Evolutionary conservation across 2,329 filamentous ascomycete genomes (phyloP).

Genomic region (Rachicladosporium sp.): DNA sequence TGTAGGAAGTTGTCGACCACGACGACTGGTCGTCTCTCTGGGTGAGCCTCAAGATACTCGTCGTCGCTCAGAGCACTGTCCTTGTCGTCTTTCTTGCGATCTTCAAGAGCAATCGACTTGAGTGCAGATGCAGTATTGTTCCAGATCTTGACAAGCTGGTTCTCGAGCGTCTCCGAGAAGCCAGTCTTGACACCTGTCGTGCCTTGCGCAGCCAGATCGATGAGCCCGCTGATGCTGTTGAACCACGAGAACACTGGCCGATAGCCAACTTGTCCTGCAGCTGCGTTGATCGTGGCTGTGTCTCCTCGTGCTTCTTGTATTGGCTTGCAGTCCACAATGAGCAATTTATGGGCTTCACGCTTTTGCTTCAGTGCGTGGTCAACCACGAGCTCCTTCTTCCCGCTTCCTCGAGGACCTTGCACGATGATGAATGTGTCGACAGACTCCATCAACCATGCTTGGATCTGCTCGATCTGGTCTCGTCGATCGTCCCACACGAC

Average conservation of each 20-base stretch:
- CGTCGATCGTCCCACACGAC: constrained; percentile 83
- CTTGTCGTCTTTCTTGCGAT: constrained; percentile 58
- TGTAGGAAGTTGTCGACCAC: constrained; percentile 88
- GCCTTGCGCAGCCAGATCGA: constrained; percentile 85
- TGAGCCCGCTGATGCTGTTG: constrained; percentile 83
- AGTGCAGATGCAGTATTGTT: constrained; percentile 71
- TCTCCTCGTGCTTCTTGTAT: constrained; percentile 87
- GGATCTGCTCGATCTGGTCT: constrained; percentile 67
- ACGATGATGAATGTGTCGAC: constrained; percentile 88
- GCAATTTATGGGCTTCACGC: constrained; percentile 52
- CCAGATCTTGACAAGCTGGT: constrained; percentile 79
- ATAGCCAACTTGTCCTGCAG: constrained; percentile 77
- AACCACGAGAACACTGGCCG: constrained; percentile 91
- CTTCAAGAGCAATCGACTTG: constrained; percentile 61
- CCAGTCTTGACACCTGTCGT: constrained; percentile 90
- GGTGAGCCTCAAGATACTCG: constrained; percentile 80
- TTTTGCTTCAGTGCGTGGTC: constrained; percentile 64
- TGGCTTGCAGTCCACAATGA: constrained; percentile 85
- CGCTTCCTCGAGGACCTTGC: constrained; percentile 81
- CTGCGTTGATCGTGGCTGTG: constrained; percentile 66
- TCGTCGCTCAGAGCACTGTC: constrained; percentile 65
- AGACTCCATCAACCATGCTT: constrained; percentile 76
- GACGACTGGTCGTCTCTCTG: constrained; percentile 68
- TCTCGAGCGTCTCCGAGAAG: constrained; percentile 84
- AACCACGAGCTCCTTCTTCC: constrained; percentile 76